phyloP scores from a whole-genome alignment of 176 grass and related monocot genomes.

The Carex parvula region DNA sequence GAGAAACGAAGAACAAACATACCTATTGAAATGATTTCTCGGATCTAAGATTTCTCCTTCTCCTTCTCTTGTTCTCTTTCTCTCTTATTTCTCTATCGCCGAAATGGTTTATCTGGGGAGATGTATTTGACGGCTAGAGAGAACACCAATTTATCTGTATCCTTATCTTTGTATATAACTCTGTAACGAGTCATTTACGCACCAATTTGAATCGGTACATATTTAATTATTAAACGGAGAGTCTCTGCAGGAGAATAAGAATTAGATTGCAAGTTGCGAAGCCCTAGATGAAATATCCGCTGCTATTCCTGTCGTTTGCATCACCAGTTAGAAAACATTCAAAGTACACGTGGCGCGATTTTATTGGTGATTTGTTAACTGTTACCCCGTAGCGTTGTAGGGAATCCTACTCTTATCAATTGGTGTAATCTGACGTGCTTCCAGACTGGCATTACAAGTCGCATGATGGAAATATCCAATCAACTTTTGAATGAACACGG shows the following conservation, averaged over 20 bases:
- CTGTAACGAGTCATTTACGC: background rate
- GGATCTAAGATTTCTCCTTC: background rate
- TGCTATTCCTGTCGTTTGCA: background rate
- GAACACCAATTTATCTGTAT: background rate
- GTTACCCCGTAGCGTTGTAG: background rate
- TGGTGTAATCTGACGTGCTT: background rate
- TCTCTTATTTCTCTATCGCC: background rate
- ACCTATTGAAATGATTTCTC: background rate
- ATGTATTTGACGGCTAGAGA: background rate
- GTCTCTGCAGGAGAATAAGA: no score
- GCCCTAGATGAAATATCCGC: background rate
- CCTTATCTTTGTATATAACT: background rate
- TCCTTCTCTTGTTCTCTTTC: no score
- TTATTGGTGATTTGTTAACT: background rate
- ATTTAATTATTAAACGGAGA: background rate
- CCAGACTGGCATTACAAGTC: constrained; percentile 19
- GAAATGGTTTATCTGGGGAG: background rate
- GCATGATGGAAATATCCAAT: background rate
- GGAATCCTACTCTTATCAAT: background rate
- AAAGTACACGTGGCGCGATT: background rate
- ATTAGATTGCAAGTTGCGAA: no score
- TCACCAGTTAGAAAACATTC: background rate
- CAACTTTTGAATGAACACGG: background rate
- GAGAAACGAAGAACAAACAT: background rate
- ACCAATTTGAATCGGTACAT: background rate